Percentiles rank a stretch among this genome's conserved stretches.
Conservation (phyloP, 208 protist species). For the Trypanosoma rangeli region DNA sequence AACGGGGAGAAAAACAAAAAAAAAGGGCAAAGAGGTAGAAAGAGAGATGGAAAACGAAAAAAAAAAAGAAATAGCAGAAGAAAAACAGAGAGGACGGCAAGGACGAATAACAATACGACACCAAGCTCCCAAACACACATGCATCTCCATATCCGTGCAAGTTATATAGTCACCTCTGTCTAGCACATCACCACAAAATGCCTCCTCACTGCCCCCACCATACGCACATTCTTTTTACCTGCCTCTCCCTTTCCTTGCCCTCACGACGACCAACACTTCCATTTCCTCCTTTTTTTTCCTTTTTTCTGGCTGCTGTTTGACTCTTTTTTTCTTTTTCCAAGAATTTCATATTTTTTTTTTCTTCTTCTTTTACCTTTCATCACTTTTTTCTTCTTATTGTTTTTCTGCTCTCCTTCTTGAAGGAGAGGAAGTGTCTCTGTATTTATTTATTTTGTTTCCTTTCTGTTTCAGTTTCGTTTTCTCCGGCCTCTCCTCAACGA, state of each 20-base stretch:
- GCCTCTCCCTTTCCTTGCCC: not conserved
- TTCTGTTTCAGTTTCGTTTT: not conserved
- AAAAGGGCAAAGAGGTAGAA: constrained; percentile 3
- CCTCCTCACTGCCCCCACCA: not conserved
- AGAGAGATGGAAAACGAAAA: constrained; percentile 10
- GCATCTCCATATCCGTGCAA: not conserved
- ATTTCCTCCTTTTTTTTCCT: not conserved
- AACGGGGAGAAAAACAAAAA: constrained; percentile 21
- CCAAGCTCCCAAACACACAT: no score
- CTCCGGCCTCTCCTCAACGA: not conserved
- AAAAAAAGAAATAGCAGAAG: constrained; percentile 14
- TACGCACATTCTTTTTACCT: not conserved
- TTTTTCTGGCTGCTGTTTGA: constrained; percentile 6
- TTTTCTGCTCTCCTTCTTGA: constrained; percentile 9
- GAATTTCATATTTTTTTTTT: constrained; percentile 13
- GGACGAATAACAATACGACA: not conserved
- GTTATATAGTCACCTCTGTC: not conserved
- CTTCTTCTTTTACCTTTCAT: not conserved
- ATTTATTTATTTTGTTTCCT: constrained; percentile 9
- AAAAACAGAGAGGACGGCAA: not conserved
- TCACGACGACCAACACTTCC: not conserved
- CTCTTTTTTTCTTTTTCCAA: constrained; percentile 8
- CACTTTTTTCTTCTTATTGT: not conserved
- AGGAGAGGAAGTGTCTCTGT: no score
- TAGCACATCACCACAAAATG: not conserved